phyloP scores from a whole-genome alignment of 169 alveolate species.

The Eimeria necatrix region DNA sequence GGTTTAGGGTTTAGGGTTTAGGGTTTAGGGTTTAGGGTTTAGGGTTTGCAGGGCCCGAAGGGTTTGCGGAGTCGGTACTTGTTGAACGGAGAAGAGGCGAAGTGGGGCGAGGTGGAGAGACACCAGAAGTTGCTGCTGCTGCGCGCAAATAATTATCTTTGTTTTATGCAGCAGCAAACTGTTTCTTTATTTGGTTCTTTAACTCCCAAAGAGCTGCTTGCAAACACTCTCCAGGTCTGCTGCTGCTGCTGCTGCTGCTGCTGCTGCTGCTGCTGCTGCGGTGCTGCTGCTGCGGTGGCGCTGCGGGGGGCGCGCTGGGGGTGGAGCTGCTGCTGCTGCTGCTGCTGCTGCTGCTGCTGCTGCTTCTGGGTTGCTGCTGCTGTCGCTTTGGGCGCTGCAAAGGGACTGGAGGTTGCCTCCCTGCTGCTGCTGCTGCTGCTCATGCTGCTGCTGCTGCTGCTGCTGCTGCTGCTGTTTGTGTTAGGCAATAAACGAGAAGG shows the following conservation, averaged over 20 bases:
- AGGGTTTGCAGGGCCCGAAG: not conserved
- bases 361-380: not conserved
- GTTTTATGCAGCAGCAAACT: not conserved
- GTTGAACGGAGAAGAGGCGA: not conserved
- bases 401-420: not conserved
- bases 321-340: not conserved
- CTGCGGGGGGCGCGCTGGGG: no score
- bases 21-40: no score
- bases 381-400: not conserved
- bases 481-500: conserved; percentile 16
- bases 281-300: not conserved
- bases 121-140: not conserved
- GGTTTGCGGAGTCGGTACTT: not conserved
- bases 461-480: no score
- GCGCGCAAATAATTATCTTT: not conserved
- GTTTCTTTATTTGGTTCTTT: not conserved
- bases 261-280: not conserved
- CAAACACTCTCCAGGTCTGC: not conserved
- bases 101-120: not conserved
- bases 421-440: not conserved
- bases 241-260: not conserved
- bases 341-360: not conserved
- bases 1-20: no score
- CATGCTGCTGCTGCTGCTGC: no score
- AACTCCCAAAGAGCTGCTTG: not conserved